A percentile compares a stretch with the other conserved stretches of the same genome.
These are phyloP conservation scores for Neofusicoccum cordaticola DNA, from an alignment of 2,329 filamentous ascomycete species.

Conservation along the genomic window DNA sequence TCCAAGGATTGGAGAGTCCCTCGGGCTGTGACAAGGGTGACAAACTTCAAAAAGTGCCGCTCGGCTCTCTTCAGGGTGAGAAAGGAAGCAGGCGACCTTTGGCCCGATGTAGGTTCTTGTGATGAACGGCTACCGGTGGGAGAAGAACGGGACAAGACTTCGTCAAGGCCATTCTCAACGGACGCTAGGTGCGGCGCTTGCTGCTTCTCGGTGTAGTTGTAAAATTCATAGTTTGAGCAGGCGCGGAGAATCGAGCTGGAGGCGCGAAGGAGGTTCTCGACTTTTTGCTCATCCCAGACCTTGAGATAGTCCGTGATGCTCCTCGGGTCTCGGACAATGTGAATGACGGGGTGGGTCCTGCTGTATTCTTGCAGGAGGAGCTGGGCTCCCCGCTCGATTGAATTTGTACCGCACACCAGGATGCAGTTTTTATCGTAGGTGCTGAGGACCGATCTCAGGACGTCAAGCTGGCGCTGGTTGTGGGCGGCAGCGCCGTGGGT, in stretches of 20 bases:
- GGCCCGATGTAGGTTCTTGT: not conserved
- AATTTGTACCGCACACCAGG: conserved; percentile 68
- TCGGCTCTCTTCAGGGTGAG: conserved; percentile 67
- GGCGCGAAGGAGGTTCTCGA: conserved; percentile 57
- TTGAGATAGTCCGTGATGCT: conserved; percentile 63
- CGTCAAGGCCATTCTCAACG: not conserved
- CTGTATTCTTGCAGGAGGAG: conserved; percentile 60
- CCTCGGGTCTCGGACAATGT: conserved; percentile 63
- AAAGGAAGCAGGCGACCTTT: conserved; percentile 53
- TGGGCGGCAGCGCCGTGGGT: conserved; percentile 61
- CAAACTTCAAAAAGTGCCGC: conserved; percentile 66
- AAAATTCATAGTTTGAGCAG: conserved; percentile 74
- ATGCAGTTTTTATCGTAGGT: conserved; percentile 61
- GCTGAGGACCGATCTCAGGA: conserved; percentile 59
- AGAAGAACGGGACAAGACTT: not conserved
- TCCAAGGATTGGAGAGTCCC: conserved; percentile 58
- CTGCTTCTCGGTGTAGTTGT: conserved; percentile 48
- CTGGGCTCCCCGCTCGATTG: conserved; percentile 64
- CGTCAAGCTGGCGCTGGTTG: conserved; percentile 59
- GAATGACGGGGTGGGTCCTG: conserved; percentile 66
- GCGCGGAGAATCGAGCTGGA: conserved; percentile 59
- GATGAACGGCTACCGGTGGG: not conserved
- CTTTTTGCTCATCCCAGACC: conserved; percentile 53
- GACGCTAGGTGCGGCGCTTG: not conserved
- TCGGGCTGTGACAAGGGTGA: conserved; percentile 58